Evolutionary conservation across 352 stramenopile species (phyloP).

Genomic region (Phytophthora lateralis): DNA sequence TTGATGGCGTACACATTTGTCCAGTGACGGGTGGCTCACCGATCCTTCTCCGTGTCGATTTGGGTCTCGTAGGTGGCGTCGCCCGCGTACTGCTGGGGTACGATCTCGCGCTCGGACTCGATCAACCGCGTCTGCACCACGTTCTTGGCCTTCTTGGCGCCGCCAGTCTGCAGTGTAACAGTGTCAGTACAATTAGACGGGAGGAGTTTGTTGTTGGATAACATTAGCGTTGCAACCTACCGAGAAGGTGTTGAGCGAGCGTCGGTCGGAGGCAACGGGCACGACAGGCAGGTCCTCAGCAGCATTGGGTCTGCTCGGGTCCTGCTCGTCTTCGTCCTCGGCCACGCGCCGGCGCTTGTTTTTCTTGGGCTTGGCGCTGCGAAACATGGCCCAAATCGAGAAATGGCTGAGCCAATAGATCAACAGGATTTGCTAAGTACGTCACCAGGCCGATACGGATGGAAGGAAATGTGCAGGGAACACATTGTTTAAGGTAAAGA

Average conservation of each 20-base stretch:
- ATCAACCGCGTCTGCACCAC: slow-evolving; percentile 61
- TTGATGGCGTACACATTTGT: neutral
- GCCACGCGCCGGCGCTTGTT: slow-evolving; percentile 47
- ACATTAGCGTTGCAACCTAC: slow-evolving; percentile 18
- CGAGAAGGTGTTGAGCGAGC: slow-evolving; percentile 66
- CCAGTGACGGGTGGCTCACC: slow-evolving; percentile 27
- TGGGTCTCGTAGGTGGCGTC: slow-evolving; percentile 85
- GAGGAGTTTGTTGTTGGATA: neutral
- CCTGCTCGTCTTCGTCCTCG: slow-evolving; percentile 41
- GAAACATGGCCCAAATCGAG: slow-evolving; percentile 47
- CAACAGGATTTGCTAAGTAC: neutral
- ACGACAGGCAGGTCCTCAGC: slow-evolving; percentile 17
- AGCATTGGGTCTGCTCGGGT: neutral
- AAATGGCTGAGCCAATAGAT: slow-evolving; percentile 6
- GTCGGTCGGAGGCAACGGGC: slow-evolving; percentile 13
- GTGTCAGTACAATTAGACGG: neutral
- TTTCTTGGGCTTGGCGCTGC: slow-evolving; percentile 44
- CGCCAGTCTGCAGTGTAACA: slow-evolving; percentile 44
- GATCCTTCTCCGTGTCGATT: slow-evolving; percentile 83
- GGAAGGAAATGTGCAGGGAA: neutral
- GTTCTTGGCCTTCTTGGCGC: slow-evolving; percentile 63
- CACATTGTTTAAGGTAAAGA: neutral
- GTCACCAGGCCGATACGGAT: neutral
- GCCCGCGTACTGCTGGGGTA: slow-evolving; percentile 79
- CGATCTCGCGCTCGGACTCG: slow-evolving; percentile 76